Percentiles rank a stretch among this genome's conserved stretches.
Evolutionary conservation across 805 yeast genomes (phyloP).

Genomic region (Cyberlindnera mississippiensis): DNA sequence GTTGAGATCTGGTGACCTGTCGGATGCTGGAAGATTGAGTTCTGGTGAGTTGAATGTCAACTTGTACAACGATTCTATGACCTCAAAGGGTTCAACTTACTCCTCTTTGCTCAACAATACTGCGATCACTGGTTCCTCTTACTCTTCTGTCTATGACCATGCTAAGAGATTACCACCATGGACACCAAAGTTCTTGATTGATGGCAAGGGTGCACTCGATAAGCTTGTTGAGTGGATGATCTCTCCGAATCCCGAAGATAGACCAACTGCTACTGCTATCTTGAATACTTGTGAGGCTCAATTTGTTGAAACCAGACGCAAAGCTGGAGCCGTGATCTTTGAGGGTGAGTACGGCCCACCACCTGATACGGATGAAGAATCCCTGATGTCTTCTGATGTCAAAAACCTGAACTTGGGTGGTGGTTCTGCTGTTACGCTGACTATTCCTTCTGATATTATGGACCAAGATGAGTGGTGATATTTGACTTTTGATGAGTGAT

Average conservation of each 20-base stretch:
- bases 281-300: conserved; percentile 68
- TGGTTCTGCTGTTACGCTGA: conserved; percentile 12
- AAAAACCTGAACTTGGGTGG: conserved; percentile 21
- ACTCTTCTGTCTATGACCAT: conserved; percentile 23
- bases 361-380: conserved; percentile 40
- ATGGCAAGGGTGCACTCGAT: conserved; percentile 71
- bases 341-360: conserved; percentile 95
- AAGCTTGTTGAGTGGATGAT: conserved; percentile 84
- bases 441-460: conserved; percentile 21
- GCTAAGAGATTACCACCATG: conserved; percentile 57
- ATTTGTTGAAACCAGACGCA: conserved; percentile 73
- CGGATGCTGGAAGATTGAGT: conserved; percentile 88
- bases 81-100: conserved; percentile 24
- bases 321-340: conserved; percentile 89
- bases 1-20: conserved; percentile 87
- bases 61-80: conserved; percentile 23
- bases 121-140: conserved; percentile 26
- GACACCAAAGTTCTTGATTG: conserved; percentile 83
- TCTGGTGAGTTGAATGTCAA: conserved; percentile 55
- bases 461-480: conserved; percentile 23
- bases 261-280: conserved; percentile 81
- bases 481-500: not conserved
- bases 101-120: conserved; percentile 25
- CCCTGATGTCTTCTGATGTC: conserved; percentile 19
- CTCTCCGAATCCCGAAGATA: conserved; percentile 68